Evolutionary conservation across 257 asterid species (phyloP), one percentile per base, ranked within the genome.

Genomic region (Linderniella brevidens): DNA sequence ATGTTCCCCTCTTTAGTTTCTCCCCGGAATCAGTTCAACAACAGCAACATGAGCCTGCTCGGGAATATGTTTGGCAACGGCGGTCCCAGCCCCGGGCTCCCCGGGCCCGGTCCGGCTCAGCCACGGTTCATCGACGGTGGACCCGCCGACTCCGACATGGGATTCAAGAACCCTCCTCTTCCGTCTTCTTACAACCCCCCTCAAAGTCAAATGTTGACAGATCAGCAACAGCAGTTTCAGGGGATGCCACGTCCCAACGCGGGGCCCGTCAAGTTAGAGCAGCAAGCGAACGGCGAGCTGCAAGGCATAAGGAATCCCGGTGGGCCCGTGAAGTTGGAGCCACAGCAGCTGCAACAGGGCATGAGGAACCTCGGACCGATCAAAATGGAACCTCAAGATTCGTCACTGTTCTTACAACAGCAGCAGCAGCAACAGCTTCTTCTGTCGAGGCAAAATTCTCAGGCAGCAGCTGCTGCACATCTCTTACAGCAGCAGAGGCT

Each of bases 391-490:
- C 79, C 77, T 9, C 97, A 77, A 12, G 93, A 81, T 19, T 64
- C 81, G 2, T 78, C 98, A 52, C 49, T 76, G 61, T 80, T 76
- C 62, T 60, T 80, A 17, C 87, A 75, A 43, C 94, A 82, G 44
- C 77, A 70, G 40, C 65, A 52, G 13, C 65, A 59, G 17, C 78
- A 71, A 32, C 72, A 64, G 6, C 78, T 82, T 35, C 83, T 78
- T 19, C n/a, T 81, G 68, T 75, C 86, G 37, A 64, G 82, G 40
- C 86, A 75, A 65, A 56, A 74, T 15, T 67, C 92, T 52, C 93
- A 80, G 65, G 78, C 90, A 8, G 85, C 81, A 46, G 92, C 88
- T 10, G 80, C 93, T 9, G 87, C 93, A 8, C 94, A 83, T 48
- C 62, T 77, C 36, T 68, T 77, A 63, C 95, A 81, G 43, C 96